Percentiles rank a stretch among this genome's conserved stretches.
These are phyloP conservation scores for Nicotiana tabacum DNA, from an alignment of 257 asterid species.

Conservation along the genomic window DNA sequence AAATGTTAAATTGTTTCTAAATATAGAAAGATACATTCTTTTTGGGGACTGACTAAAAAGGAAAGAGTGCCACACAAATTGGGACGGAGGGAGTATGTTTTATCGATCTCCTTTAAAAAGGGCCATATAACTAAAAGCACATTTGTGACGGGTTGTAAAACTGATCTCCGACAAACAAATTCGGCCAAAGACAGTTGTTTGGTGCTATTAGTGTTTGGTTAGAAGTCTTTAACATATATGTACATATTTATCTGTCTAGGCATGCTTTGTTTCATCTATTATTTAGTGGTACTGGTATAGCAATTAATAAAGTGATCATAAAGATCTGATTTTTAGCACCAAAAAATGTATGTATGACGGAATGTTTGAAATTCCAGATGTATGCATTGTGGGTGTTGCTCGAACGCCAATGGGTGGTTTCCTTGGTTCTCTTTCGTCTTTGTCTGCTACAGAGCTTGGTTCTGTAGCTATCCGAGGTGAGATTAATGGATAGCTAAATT, in stretches of 20 bases:
- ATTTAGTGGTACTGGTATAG: neutral
- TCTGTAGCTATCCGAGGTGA: constrained; percentile 73
- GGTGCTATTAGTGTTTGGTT: neutral
- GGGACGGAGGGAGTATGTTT: too few relatives aligned
- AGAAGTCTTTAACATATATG: neutral
- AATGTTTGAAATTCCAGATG: constrained; percentile 46
- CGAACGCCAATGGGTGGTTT: constrained; percentile 89
- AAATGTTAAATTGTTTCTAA: too few relatives aligned
- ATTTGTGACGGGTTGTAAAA: too few relatives aligned
- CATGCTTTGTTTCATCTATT: neutral
- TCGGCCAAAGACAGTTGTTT: neutral
- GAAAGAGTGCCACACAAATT: too few relatives aligned
- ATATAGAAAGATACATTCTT: too few relatives aligned
- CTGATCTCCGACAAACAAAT: neutral
- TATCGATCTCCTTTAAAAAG: too few relatives aligned
- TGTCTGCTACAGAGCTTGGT: constrained; percentile 92
- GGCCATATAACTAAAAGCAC: too few relatives aligned
- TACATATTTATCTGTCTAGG: neutral
- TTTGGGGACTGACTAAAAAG: too few relatives aligned
- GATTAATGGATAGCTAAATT: constrained; percentile 5
- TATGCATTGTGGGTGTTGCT: constrained; percentile 91
- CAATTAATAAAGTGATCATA: neutral
- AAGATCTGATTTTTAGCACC: neutral
- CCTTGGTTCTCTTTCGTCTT: constrained; percentile 83
- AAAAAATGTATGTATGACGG: neutral